A percentile compares a stretch with the other conserved stretches of the same genome.
Conservation (phyloP, 768 basidiomycete species). For the Phanerodontia chrysosporium region DNA sequence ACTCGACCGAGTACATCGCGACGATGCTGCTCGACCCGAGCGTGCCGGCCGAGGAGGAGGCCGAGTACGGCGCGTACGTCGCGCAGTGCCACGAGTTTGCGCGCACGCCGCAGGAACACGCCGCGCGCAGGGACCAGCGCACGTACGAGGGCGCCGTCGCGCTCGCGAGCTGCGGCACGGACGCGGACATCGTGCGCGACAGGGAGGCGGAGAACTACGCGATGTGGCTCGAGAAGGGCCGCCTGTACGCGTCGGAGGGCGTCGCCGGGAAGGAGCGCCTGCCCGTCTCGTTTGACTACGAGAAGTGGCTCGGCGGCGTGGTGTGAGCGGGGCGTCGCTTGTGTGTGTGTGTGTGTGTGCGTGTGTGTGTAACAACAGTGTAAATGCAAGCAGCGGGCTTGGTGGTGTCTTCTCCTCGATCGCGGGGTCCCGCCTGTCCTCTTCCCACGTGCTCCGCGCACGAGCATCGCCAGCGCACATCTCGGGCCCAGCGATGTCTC, state of each 20-base stretch:
- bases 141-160: slow-evolving; percentile 19
- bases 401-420: too few species aligned
- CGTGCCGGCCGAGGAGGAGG: slow-evolving; percentile 59
- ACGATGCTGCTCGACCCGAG: slow-evolving; percentile 53
- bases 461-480: too few species aligned
- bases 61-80: slow-evolving; percentile 79
- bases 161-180: slow-evolving; percentile 8
- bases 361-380: too few species aligned
- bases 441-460: too few species aligned
- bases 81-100: slow-evolving; percentile 68
- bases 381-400: too few species aligned
- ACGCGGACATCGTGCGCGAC: slow-evolving; percentile 13
- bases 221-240: slow-evolving; percentile 41
- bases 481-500: too few species aligned
- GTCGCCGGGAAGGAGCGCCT: slow-evolving; percentile 28
- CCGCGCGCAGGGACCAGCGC: slow-evolving; percentile 16
- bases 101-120: slow-evolving; percentile 24
- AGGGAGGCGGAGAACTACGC: slow-evolving; percentile 29
- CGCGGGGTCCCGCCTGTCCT: too few species aligned
- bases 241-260: slow-evolving; percentile 31
- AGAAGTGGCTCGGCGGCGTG: slow-evolving; percentile 19
- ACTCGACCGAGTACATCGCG: slow-evolving; percentile 58
- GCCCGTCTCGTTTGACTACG: slow-evolving; percentile 42
- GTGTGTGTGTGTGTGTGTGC: background rate
- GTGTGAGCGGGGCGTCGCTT: background rate